phyloP scores from a whole-genome alignment of 768 basidiomycete species.

The Suillus ampliporus region DNA sequence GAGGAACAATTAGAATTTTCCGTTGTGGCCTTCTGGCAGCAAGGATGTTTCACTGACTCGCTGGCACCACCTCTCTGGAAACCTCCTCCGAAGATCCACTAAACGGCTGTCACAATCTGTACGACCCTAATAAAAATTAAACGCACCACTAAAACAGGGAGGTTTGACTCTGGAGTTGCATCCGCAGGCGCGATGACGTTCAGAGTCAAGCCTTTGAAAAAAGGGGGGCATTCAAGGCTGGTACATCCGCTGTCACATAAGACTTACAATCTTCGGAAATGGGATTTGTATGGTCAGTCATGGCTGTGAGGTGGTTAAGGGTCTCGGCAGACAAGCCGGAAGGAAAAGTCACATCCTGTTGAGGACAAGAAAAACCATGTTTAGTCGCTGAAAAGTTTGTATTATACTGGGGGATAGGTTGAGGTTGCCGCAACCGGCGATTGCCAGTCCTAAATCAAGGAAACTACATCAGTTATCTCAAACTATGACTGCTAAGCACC shows the following conservation, averaged over 20 bases:
- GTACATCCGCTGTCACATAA: background rate
- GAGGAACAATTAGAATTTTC: too few species aligned
- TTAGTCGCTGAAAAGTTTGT: too few species aligned
- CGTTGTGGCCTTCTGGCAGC: too few species aligned
- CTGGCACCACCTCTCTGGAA: too few species aligned
- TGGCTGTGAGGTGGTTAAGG: constrained; percentile 28
- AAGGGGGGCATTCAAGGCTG: background rate
- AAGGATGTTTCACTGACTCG: too few species aligned
- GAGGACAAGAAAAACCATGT: too few species aligned
- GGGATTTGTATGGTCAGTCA: constrained; percentile 37
- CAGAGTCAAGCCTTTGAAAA: constrained; percentile 48
- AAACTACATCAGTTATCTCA: too few species aligned
- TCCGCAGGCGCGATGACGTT: constrained; percentile 54
- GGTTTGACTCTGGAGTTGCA: constrained; percentile 44
- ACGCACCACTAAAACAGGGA: constrained; percentile 62
- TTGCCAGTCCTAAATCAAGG: too few species aligned
- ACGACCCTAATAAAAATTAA: background rate
- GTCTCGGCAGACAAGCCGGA: constrained; percentile 25
- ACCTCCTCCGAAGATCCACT: constrained; percentile 44
- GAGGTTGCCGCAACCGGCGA: too few species aligned
- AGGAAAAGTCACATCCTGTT: too few species aligned
- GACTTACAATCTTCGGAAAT: constrained; percentile 54
- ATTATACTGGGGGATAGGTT: too few species aligned
- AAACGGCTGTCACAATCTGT: background rate
- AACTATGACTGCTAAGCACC: constrained; percentile 11